A percentile compares a stretch with the other conserved stretches of the same genome.
Conservation (phyloP, 768 basidiomycete species). For the Lentinula sp. region DNA sequence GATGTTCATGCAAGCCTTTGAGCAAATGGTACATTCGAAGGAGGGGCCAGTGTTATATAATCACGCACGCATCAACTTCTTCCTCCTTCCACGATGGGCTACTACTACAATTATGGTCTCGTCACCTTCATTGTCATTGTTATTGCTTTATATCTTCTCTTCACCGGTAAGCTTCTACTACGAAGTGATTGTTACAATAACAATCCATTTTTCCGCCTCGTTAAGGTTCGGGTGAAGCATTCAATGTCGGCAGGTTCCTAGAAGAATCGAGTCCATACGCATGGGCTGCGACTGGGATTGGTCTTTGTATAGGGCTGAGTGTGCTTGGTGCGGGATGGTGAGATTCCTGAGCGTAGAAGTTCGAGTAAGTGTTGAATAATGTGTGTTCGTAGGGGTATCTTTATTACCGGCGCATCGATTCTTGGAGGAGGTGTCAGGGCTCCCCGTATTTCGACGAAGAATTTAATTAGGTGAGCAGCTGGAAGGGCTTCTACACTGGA, state of each 20-base stretch:
- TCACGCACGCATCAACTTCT: conserved; percentile 7
- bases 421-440: conserved; percentile 92
- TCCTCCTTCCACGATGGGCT: conserved; percentile 32
- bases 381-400: conserved; percentile 74
- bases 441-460: conserved; percentile 94
- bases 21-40: conserved; percentile 85
- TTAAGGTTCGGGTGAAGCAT: conserved; percentile 79
- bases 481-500: background rate
- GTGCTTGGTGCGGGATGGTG: conserved; percentile 96
- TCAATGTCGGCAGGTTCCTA: conserved; percentile 91
- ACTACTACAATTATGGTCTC: conserved; percentile 66
- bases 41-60: background rate
- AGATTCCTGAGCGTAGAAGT: conserved; percentile 18
- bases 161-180: conserved; percentile 58
- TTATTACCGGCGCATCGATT: conserved; percentile 94
- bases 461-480: conserved; percentile 77
- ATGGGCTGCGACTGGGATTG: conserved; percentile 89
- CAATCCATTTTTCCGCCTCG: background rate
- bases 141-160: conserved; percentile 81
- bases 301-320: conserved; percentile 88
- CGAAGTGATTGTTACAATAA: background rate
- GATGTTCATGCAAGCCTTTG: conserved; percentile 84
- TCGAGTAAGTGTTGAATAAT: background rate
- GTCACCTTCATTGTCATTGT: conserved; percentile 56
- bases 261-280: conserved; percentile 92